These are phyloP conservation scores for Blastosporella zonata DNA, from an alignment of 1,284 basidiomycete species.

Conservation along the genomic window DNA sequence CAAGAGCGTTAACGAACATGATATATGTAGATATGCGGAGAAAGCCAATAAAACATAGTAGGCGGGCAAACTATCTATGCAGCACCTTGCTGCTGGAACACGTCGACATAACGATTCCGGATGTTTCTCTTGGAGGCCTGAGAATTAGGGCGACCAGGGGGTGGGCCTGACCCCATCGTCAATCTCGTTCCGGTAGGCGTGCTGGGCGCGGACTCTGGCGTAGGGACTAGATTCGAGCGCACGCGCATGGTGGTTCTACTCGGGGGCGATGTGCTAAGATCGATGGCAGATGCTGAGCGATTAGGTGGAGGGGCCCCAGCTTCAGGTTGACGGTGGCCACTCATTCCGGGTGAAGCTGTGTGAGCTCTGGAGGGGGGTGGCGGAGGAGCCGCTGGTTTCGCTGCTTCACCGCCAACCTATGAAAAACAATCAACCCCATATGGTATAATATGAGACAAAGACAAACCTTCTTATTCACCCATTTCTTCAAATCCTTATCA, in stretches of 20 bases:
- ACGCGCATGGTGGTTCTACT: constrained; percentile 51
- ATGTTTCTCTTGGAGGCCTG: constrained; percentile 70
- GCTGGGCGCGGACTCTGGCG: constrained; percentile 42
- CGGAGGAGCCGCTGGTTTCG: constrained; percentile 50
- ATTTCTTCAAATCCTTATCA: constrained; percentile 91
- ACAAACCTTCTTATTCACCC: constrained; percentile 92
- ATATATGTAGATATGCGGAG: constrained; percentile 16
- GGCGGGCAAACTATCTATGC: constrained; percentile 21
- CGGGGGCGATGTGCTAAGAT: constrained; percentile 49
- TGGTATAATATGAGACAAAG: constrained; percentile 3
- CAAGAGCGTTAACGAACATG: constrained; percentile 9
- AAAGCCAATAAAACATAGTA: constrained; percentile 5
- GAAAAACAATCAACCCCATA: neutral
- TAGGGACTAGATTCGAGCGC: constrained; percentile 65
- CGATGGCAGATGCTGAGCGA: constrained; percentile 62
- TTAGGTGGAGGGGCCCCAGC: constrained; percentile 43
- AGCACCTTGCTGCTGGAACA: constrained; percentile 60
- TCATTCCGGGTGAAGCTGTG: constrained; percentile 73
- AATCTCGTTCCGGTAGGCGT: constrained; percentile 39
- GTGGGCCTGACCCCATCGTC: constrained; percentile 31
- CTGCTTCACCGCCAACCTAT: constrained; percentile 50
- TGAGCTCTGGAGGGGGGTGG: constrained; percentile 74
- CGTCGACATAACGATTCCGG: constrained; percentile 82
- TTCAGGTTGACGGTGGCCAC: constrained; percentile 27
- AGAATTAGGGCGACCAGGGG: constrained; percentile 57